phyloP scores from a whole-genome alignment of 768 basidiomycete species.

The Guyanaporus albipodus region DNA sequence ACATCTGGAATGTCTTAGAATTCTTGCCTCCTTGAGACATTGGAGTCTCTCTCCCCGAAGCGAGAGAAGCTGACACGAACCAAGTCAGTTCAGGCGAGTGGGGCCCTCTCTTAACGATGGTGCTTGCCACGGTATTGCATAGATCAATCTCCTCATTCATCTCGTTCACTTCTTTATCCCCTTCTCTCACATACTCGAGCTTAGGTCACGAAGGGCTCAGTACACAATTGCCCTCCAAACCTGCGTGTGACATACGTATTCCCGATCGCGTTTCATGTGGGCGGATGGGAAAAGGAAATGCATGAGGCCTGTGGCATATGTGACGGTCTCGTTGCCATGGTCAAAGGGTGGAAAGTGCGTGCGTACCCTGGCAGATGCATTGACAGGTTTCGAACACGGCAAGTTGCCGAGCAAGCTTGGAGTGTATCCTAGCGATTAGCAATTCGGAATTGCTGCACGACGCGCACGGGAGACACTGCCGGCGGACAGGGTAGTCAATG shows the following conservation, averaged over 20 bases:
- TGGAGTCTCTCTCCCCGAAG: background rate
- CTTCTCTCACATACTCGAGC: background rate
- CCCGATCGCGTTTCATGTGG: background rate
- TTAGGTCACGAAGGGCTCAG: background rate
- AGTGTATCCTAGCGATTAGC: background rate
- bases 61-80: background rate
- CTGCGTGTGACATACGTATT: background rate
- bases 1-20: background rate
- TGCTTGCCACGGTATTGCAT: background rate
- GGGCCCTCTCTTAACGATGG: background rate
- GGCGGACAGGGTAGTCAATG: background rate
- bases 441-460: background rate
- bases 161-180: background rate
- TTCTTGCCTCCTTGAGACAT: background rate
- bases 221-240: background rate
- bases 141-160: background rate
- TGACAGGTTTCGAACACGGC: background rate
- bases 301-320: background rate
- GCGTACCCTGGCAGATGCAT: background rate
- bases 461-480: background rate
- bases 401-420: background rate
- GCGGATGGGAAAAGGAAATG: background rate
- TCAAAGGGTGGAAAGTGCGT: background rate
- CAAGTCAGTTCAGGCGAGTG: background rate
- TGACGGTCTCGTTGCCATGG: background rate